Base-by-base conservation (phyloP, 2,329 filamentous ascomycete species). In the Talaromyces sp. region DNA sequence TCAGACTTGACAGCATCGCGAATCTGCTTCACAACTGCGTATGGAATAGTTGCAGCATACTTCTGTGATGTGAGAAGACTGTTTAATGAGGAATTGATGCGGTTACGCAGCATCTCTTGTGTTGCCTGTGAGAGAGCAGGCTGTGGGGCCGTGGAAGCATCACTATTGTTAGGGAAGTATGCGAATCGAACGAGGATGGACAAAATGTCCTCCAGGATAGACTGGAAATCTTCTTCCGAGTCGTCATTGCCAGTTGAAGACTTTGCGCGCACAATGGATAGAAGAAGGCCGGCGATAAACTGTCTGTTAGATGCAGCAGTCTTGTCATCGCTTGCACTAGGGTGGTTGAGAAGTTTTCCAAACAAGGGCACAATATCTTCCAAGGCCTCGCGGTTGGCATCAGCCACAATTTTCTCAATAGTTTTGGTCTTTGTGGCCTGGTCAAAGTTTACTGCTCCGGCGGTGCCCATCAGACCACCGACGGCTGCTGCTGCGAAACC, bases 391-490 rank as follows among this genome's bases (percentile, higher is more conserved):
- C 73, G 63, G 53, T 82, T 82, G 8, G 84, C 81, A 39, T 81
- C 80, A 47, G 85, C 80, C 4, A 95, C 73, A 2, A 94, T 78
- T 57, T 83, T 87, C 62, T 95, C 90, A 1, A 96, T 77, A 0
- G 90, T 93, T 73, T 93, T 96, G 2, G 87, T 88, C 69, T 89
- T 94, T 1, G 92, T 96, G 52, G 88, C 80, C 58, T 89, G 86
- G 67, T 97, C 94, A 65, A 97, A 94, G 66, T 88, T 90, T 61
- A 90, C 85, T 1, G 82, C 82, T 2, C 90, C 89, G 54, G 86
- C 78, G 46, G 85, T 83, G 33, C 84, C 83, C 39, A 94, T 80
- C n/a, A 97, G 75, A 20, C 84, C 83, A 36, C 80, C 78, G 11
- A 94, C 74, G 6, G 93, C 77, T 1, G 81, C 75, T 3, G 81